phyloP scores from a whole-genome alignment of 1,284 basidiomycete genomes.

The Termitomyces sp. region DNA sequence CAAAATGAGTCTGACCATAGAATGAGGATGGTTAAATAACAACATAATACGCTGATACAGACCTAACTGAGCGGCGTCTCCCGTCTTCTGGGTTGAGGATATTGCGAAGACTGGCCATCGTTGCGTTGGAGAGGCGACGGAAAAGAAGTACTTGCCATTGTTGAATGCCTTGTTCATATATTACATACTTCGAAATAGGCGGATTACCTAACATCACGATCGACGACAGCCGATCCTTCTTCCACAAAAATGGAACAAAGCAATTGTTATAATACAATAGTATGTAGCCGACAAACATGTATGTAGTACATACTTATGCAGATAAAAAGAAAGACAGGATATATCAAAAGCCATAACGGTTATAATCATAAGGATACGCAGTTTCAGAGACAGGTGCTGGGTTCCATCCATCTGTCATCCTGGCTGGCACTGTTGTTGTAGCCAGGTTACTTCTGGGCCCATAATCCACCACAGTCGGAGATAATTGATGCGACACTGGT shows the following conservation, averaged over 20 bases:
- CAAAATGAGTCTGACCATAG: conserved; percentile 20
- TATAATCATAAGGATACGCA: conserved; percentile 24
- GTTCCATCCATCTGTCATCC: conserved; percentile 15
- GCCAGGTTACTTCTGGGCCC: conserved; percentile 6
- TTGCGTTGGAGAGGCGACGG: conserved; percentile 8
- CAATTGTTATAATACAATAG: conserved; percentile 7
- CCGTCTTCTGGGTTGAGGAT: conserved; percentile 49
- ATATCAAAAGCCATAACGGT: conserved; percentile 15
- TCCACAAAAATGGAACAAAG: conserved; percentile 8
- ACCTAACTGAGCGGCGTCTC: conserved; percentile 35
- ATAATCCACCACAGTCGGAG: conserved; percentile 16
- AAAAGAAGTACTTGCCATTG: conserved; percentile 8
- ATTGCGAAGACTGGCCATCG: conserved; percentile 49
- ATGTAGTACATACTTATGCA: too few relatives aligned
- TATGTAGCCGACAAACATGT: background rate
- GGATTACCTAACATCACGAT: conserved; percentile 21
- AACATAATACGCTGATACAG: conserved; percentile 13
- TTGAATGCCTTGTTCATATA: conserved; percentile 4
- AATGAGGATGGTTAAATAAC: background rate
- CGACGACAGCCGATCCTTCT: conserved; percentile 8
- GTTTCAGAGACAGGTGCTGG: conserved; percentile 15
- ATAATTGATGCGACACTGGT: conserved; percentile 18
- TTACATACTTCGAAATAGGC: conserved; percentile 8
- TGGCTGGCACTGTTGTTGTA: conserved; percentile 2
- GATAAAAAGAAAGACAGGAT: conserved; percentile 2